These are phyloP conservation scores for Podaxis mareebaensis DNA, from an alignment of 768 basidiomycete species.

Conservation along the genomic window DNA sequence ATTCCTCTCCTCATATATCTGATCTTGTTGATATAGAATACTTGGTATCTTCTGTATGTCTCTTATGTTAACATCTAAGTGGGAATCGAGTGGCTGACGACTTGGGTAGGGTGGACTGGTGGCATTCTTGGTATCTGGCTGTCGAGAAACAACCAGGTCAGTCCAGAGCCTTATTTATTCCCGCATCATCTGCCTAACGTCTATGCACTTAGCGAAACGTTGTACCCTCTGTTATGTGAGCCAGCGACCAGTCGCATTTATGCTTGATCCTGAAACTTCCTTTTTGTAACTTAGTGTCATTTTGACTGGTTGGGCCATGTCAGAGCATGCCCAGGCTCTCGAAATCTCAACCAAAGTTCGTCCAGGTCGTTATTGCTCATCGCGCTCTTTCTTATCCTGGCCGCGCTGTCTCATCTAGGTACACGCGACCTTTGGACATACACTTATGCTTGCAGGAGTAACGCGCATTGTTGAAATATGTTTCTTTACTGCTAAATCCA, in stretches of 20 bases:
- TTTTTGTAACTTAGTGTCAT: conserved; percentile 57
- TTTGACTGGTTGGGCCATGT: conserved; percentile 94
- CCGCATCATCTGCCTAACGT: background rate
- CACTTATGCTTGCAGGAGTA: conserved; percentile 81
- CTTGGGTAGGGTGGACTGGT: conserved; percentile 80
- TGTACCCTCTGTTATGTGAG: conserved; percentile 80
- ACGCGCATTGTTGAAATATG: conserved; percentile 83
- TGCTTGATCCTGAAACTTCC: background rate
- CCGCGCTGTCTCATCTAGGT: conserved; percentile 46
- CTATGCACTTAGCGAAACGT: conserved; percentile 58
- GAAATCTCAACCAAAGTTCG: conserved; percentile 80
- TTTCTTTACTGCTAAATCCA: conserved; percentile 53
- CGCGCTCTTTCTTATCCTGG: background rate
- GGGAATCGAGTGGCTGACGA: conserved; percentile 7
- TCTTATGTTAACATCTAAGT: conserved; percentile 1
- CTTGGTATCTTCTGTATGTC: conserved; percentile 70
- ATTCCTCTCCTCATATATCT: background rate
- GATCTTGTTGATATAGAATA: conserved; percentile 42
- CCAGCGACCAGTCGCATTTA: background rate
- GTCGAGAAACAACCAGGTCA: conserved; percentile 72
- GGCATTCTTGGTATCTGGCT: conserved; percentile 88
- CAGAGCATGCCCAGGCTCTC: conserved; percentile 81
- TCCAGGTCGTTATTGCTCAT: background rate
- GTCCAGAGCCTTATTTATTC: conserved; percentile 17
- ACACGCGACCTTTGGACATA: conserved; percentile 82